A percentile compares a stretch with the other conserved stretches of the same genome.
These are phyloP conservation scores for Xerocomus brunneocitrinus DNA, from an alignment of 768 basidiomycete species.

Conservation along the genomic window DNA sequence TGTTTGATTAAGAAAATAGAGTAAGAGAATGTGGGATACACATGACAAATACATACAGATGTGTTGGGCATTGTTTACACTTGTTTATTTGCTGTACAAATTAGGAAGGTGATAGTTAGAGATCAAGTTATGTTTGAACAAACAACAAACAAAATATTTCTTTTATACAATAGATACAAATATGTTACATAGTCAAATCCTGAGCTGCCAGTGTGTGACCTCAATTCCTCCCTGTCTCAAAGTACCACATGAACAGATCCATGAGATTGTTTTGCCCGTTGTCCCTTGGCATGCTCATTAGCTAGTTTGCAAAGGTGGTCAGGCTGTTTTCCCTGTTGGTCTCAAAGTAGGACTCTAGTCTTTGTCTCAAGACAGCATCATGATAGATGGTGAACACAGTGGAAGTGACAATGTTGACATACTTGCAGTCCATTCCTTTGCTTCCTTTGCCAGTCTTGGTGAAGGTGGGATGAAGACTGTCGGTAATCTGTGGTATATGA, in stretches of 20 bases:
- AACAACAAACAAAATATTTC: neutral
- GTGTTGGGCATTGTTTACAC: neutral
- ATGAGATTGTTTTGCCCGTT: slow-evolving; percentile 2
- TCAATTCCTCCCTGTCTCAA: neutral
- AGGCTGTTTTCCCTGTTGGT: neutral
- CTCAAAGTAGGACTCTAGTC: neutral
- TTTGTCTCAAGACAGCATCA: neutral
- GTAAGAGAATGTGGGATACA: too few species aligned
- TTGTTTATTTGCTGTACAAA: neutral
- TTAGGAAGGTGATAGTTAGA: slow-evolving; percentile 1
- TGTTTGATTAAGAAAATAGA: too few species aligned
- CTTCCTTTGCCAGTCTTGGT: neutral
- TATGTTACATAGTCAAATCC: neutral
- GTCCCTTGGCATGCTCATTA: neutral
- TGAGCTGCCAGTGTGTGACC: too few species aligned
- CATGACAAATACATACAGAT: too few species aligned
- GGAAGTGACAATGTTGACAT: neutral
- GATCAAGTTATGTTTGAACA: neutral
- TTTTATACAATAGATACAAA: neutral
- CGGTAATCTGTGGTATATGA: slow-evolving; percentile 2
- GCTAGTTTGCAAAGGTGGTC: neutral
- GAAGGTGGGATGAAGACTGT: neutral
- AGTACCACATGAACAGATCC: slow-evolving; percentile 9
- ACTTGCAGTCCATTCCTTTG: neutral
- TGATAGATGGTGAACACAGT: slow-evolving; percentile 1